phyloP scores from a whole-genome alignment of 345 rosid species.

The Eucalyptus caleyi region DNA sequence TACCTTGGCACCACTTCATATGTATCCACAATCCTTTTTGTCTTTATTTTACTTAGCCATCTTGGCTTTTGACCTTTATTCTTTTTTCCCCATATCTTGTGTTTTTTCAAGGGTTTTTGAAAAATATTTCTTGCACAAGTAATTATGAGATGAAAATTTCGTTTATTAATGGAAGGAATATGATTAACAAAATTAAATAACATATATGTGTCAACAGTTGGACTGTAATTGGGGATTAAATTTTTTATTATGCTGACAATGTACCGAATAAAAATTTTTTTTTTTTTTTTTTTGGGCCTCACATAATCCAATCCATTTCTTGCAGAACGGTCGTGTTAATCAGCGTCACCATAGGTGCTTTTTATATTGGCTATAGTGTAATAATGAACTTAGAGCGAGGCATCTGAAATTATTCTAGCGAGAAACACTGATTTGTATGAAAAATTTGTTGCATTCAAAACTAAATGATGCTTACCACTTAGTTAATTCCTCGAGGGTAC shows the following conservation, averaged over 20 bases:
- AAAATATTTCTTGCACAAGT: not conserved
- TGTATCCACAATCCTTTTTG: no score
- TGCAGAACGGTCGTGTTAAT: not conserved
- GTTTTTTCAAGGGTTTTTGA: not conserved
- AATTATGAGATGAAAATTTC: not conserved
- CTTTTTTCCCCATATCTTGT: not conserved
- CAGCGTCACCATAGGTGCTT: not conserved
- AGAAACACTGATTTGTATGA: not conserved
- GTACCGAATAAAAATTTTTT: not conserved
- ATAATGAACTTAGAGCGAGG: not conserved
- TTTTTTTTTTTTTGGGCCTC: not conserved
- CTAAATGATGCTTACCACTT: not conserved
- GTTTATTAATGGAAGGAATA: not conserved
- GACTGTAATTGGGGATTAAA: fast-evolving
- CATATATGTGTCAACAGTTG: not conserved
- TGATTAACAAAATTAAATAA: not conserved
- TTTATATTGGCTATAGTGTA: not conserved
- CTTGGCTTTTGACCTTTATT: not conserved
- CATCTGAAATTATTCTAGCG: not conserved
- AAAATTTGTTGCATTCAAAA: not conserved
- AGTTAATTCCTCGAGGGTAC: not conserved
- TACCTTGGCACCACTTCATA: not conserved
- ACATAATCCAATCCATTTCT: not conserved
- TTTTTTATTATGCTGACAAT: not conserved
- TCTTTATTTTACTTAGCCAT: not conserved